Percentiles rank a stretch among this genome's conserved stretches.
These are phyloP conservation scores for Fusarium verrucosum DNA, from an alignment of 2,329 filamentous ascomycete species.

Conservation along the genomic window DNA sequence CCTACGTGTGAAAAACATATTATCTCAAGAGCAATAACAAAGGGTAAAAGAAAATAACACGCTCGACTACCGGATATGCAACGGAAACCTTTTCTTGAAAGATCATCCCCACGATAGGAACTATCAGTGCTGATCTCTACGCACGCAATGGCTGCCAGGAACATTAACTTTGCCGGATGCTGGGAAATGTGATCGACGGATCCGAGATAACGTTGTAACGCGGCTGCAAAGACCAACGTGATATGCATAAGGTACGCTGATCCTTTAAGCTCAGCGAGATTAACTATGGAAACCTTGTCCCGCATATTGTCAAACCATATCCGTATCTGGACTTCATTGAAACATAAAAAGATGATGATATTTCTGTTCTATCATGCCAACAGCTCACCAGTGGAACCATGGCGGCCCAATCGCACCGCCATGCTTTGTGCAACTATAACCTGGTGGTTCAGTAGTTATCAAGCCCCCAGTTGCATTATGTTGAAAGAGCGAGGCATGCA, in stretches of 20 bases:
- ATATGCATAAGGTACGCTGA: neutral
- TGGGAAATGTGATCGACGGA: constrained; percentile 2
- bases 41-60: neutral
- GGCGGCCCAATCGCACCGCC: neutral
- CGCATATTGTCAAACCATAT: neutral
- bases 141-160: neutral
- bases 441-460: neutral
- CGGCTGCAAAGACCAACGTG: neutral
- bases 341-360: constrained; percentile 21
- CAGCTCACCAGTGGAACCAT: neutral
- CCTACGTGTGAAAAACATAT: neutral
- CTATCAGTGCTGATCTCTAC: neutral
- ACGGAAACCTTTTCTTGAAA: neutral
- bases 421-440: neutral
- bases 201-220: neutral
- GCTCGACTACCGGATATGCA: neutral
- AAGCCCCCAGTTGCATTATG: constrained; percentile 43
- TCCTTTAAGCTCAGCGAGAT: neutral
- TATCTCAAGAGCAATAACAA: neutral
- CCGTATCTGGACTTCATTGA: neutral
- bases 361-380: constrained; percentile 29
- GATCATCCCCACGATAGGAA: neutral
- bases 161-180: neutral
- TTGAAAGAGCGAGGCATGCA: constrained; percentile 77
- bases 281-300: neutral